phyloP scores from a whole-genome alignment of 2,329 filamentous ascomycete genomes.

The Arachnopeziza araneosa region DNA sequence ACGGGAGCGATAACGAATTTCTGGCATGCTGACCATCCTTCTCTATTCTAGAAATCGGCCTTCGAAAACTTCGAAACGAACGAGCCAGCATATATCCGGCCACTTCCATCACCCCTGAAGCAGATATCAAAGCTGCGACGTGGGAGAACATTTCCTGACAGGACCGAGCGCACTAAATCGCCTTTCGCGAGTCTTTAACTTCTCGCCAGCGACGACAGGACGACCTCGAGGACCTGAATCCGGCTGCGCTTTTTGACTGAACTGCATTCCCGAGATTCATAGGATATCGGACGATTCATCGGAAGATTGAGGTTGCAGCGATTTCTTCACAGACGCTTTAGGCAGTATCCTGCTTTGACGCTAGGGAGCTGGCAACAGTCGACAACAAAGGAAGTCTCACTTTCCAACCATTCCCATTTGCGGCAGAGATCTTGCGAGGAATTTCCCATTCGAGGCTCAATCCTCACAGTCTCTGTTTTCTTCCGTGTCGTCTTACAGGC shows the following conservation, averaged over 20 bases:
- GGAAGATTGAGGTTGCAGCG: not conserved
- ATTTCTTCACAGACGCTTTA: not conserved
- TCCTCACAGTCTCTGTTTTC: not conserved
- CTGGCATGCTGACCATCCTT: not conserved
- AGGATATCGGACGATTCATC: not conserved
- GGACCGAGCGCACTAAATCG: constrained; percentile 25
- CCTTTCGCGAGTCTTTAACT: constrained; percentile 1
- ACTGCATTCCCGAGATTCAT: not conserved
- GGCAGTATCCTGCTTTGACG: constrained; percentile 7
- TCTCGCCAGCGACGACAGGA: not conserved
- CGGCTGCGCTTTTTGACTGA: not conserved
- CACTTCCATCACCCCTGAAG: constrained; percentile 1
- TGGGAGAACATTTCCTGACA: constrained; percentile 14
- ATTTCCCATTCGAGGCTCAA: too few species aligned
- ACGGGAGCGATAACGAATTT: not conserved
- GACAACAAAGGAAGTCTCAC: constrained; percentile 6
- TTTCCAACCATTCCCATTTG: not conserved
- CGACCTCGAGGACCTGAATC: not conserved
- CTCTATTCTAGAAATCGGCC: not conserved
- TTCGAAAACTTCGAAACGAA: not conserved
- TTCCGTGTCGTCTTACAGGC: not conserved
- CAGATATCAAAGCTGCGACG: constrained; percentile 24
- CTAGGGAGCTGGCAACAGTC: not conserved
- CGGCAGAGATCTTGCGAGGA: not conserved
- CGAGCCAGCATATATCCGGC: not conserved